phyloP scores from a whole-genome alignment of 495 filamentous ascomycete species.

The Tuber aestivum region DNA sequence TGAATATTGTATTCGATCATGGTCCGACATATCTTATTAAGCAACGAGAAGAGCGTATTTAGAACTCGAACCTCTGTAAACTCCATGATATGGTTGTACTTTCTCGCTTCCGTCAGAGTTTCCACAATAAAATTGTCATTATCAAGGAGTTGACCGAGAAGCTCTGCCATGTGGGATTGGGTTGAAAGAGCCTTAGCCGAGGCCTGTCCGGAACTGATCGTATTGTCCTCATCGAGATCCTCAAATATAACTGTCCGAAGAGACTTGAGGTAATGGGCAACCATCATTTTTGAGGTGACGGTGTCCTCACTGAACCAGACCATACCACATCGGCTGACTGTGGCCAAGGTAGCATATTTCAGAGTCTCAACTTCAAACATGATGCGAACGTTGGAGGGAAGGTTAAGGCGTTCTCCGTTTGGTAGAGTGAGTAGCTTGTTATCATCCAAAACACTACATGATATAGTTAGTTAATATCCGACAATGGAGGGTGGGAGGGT shows the following conservation, averaged over 20 bases:
- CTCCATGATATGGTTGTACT: conserved; percentile 94
- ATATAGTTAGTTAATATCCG: conserved; percentile 15
- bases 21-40: conserved; percentile 87
- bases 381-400: conserved; percentile 91
- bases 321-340: conserved; percentile 98
- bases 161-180: conserved; percentile 68
- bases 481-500: neutral
- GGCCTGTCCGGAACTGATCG: conserved; percentile 69
- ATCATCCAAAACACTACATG: conserved; percentile 79
- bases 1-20: conserved; percentile 93
- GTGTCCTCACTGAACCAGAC: conserved; percentile 99
- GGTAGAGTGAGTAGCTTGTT: conserved; percentile 95
- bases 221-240: conserved; percentile 85
- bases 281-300: conserved; percentile 86
- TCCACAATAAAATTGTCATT: conserved; percentile 70
- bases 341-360: conserved; percentile 94
- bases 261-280: conserved; percentile 78
- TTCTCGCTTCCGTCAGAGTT: conserved; percentile 66
- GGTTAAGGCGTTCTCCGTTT: conserved; percentile 91
- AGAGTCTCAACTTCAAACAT: conserved; percentile 99
- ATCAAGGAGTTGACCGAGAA: conserved; percentile 68
- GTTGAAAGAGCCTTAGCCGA: conserved; percentile 67
- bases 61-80: conserved; percentile 85
- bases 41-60: conserved; percentile 85
- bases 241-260: conserved; percentile 78